phyloP scores from a whole-genome alignment of 1,139 yeast genomes.

The Yamadazyma dendronema region DNA sequence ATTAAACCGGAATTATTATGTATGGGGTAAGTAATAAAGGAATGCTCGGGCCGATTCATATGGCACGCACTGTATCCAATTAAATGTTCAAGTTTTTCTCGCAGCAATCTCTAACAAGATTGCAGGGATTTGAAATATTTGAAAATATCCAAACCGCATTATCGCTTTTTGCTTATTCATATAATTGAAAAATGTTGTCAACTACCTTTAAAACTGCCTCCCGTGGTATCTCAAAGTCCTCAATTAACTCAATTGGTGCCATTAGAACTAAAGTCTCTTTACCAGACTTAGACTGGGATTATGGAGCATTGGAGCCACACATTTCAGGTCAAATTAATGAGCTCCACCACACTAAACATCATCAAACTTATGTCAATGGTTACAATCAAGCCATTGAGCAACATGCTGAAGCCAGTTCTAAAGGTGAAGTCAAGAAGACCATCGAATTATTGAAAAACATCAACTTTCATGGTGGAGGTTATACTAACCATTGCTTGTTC shows the following conservation, averaged over 20 bases:
- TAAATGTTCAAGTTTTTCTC: slow-evolving; percentile 1
- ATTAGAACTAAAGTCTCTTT: slow-evolving; percentile 25
- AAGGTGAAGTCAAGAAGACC: slow-evolving; percentile 38
- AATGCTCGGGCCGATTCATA: background rate
- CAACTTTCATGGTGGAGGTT: slow-evolving; percentile 47
- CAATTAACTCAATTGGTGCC: slow-evolving; percentile 11
- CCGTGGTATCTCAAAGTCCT: slow-evolving; percentile 6
- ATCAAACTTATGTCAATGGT: slow-evolving; percentile 42
- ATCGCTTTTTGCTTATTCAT: background rate
- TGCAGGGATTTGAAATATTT: slow-evolving; percentile 1
- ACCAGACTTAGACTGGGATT: slow-evolving; percentile 44
- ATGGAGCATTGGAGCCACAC: slow-evolving; percentile 41
- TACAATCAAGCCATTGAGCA: slow-evolving; percentile 41
- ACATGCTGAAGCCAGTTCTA: slow-evolving; percentile 31
- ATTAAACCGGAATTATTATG: no score
- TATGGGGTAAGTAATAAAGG: no score
- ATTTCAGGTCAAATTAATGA: slow-evolving; percentile 43
- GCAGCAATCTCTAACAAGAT: slow-evolving; percentile 2
- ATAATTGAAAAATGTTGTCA: slow-evolving; percentile 3
- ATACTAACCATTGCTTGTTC: slow-evolving; percentile 43
- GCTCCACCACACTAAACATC: slow-evolving; percentile 43
- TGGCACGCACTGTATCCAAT: background rate
- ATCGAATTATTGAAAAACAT: slow-evolving; percentile 38
- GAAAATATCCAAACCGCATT: background rate
- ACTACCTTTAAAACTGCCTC: slow-evolving; percentile 2